phyloP scores from a whole-genome alignment of 352 stramenopile species.

The Peronospora farinosa region DNA sequence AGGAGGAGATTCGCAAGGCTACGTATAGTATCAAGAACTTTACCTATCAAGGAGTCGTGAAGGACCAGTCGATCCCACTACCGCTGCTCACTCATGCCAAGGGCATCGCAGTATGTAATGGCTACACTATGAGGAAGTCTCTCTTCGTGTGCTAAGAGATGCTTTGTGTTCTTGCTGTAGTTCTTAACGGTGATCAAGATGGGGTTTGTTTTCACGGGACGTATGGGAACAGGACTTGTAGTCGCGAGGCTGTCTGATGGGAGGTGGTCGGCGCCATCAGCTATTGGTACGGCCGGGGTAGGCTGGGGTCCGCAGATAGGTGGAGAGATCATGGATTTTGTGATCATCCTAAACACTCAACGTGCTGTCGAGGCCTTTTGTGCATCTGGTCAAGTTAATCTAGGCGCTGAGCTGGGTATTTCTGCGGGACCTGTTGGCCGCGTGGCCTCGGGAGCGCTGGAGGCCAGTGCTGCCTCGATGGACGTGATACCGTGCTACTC shows the following conservation, averaged over 20 bases:
- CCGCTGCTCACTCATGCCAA: constrained; percentile 84
- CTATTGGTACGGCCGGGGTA: constrained; percentile 88
- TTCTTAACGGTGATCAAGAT: constrained; percentile 92
- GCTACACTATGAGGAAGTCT: constrained; percentile 3
- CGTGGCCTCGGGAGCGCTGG: constrained; percentile 63
- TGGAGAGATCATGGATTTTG: constrained; percentile 89
- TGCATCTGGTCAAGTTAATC: constrained; percentile 82
- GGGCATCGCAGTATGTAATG: constrained; percentile 73
- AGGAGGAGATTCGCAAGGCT: constrained; percentile 90
- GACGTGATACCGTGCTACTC: constrained; percentile 88
- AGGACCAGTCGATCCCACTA: constrained; percentile 86
- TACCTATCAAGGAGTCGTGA: constrained; percentile 81
- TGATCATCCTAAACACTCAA: constrained; percentile 91
- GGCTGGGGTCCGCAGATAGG: constrained; percentile 89
- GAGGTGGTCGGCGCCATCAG: constrained; percentile 92
- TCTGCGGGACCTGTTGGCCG: constrained; percentile 88
- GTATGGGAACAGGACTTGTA: constrained; percentile 90
- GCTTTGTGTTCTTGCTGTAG: constrained; percentile 21
- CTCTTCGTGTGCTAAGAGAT: background rate
- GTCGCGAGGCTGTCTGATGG: constrained; percentile 88
- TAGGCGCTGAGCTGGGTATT: constrained; percentile 87
- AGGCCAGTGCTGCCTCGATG: constrained; percentile 66
- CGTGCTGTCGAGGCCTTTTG: constrained; percentile 80
- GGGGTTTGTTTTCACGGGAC: constrained; percentile 79
- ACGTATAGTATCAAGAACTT: constrained; percentile 91